Conservation (phyloP, 169 alveolate species). For the Plasmodium gaboni region DNA sequence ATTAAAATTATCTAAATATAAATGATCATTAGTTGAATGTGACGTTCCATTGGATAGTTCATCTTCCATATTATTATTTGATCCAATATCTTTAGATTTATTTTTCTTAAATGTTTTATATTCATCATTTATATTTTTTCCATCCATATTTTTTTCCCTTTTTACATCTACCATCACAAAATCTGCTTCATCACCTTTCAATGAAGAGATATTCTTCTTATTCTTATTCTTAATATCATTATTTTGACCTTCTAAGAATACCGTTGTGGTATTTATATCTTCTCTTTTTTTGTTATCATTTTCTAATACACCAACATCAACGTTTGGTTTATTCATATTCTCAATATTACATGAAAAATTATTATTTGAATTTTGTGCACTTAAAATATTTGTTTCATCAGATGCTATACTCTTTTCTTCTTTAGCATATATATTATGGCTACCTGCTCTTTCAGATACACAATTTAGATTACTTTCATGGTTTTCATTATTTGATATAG, state of each 20-base stretch:
- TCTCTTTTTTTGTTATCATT: slow-evolving; percentile 6
- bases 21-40: slow-evolving; percentile 63
- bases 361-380: slow-evolving; percentile 27
- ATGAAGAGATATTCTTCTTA: neutral
- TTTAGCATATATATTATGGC: slow-evolving; percentile 11
- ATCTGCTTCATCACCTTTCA: neutral
- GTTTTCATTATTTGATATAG: too few relatives aligned
- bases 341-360: neutral
- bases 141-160: neutral
- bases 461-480: neutral
- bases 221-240: too few relatives aligned
- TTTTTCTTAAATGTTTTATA: slow-evolving; percentile 5
- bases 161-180: neutral
- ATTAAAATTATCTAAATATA: slow-evolving; percentile 53
- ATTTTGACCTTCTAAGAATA: neutral
- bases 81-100: neutral
- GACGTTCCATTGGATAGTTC: slow-evolving; percentile 30
- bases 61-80: slow-evolving; percentile 12
- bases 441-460: neutral
- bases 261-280: neutral
- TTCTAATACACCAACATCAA: neutral
- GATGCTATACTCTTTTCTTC: slow-evolving; percentile 60
- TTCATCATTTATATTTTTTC: neutral
- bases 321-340: neutral
- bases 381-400: slow-evolving; percentile 46